Conservation (phyloP, 1,139 yeast genomes). For the Pichia terricola region DNA sequence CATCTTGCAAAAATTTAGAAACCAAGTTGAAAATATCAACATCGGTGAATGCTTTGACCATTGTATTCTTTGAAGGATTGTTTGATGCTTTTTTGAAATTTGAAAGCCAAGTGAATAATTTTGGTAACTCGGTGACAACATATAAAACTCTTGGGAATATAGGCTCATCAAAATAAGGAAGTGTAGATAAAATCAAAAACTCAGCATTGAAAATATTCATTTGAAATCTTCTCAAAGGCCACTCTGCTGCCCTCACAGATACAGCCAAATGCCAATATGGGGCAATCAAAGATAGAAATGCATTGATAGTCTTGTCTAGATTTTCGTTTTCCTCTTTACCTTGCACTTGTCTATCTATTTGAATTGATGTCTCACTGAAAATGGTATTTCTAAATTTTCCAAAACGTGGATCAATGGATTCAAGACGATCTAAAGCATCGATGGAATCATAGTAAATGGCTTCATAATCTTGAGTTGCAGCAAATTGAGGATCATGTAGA, state of each 20-base stretch:
- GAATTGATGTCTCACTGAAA: slow-evolving; percentile 72
- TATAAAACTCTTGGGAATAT: slow-evolving; percentile 68
- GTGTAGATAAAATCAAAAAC: slow-evolving; percentile 51
- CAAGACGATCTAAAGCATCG: slow-evolving; percentile 71
- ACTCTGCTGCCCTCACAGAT: slow-evolving; percentile 77
- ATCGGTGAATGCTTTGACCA: slow-evolving; percentile 69
- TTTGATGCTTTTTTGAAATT: slow-evolving; percentile 48
- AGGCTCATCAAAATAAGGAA: slow-evolving; percentile 71
- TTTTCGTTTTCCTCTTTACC: slow-evolving; percentile 64
- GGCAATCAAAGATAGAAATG: slow-evolving; percentile 66
- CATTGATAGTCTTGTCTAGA: slow-evolving; percentile 63
- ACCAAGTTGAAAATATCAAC: slow-evolving; percentile 58
- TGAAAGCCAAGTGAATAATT: slow-evolving; percentile 60
- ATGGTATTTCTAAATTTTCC: slow-evolving; percentile 57
- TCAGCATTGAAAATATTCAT: slow-evolving; percentile 78
- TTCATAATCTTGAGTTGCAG: slow-evolving; percentile 90
- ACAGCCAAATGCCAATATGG: slow-evolving; percentile 68
- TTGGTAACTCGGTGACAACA: slow-evolving; percentile 60
- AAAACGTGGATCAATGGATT: slow-evolving; percentile 62
- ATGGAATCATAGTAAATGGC: slow-evolving; percentile 61
- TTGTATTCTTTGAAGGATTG: slow-evolving; percentile 58
- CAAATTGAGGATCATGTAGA: slow-evolving; percentile 76
- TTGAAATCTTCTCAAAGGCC: slow-evolving; percentile 90
- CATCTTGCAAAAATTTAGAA: slow-evolving; percentile 46
- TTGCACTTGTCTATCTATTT: slow-evolving; percentile 73